Evolutionary conservation across 352 stramenopile genomes (phyloP), one percentile per base, ranked within the genome.

Genomic region (Globisporangium irregulare): DNA sequence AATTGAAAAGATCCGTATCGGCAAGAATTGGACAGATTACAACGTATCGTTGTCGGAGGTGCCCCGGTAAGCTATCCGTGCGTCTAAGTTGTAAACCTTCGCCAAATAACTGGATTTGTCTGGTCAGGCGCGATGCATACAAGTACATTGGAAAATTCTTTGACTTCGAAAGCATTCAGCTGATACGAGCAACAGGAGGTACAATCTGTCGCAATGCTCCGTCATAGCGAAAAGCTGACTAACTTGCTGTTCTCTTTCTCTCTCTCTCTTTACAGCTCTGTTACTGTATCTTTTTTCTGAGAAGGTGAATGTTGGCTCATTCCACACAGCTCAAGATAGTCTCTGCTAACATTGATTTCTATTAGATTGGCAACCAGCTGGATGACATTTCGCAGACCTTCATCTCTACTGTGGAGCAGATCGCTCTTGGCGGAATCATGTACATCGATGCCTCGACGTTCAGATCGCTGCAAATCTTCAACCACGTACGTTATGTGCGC

Each of bases 391-490:
- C 82, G 29, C 72, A 73, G 6, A 69, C 90, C 9, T 90, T 78
- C 50, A 74, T 96, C 15, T 79, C 79, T 48, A 73, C 68, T 4
- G 82, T 94, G 32, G 78, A 93, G 59, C 79, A 82, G 72, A 78
- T 93, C 32, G 70, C 81, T 5, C 74, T 96, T 3, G 79, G 92
- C 27, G 87, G 84, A 1, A 84, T 94, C 54, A 94, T 95, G 87
- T 84, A 84, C 64, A 86, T 95, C 38, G 86, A 96, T 63, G 78
- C 79, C 38, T 79, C 71, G 12, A 87, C 81, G 1, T 78, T 95
- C 3, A 76, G 85, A 62, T 89, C 89, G 1, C 76, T 96, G 51
- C 89, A 96, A 54, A 91, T 96, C 63, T 95, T 96, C 58, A 90
- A 82, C 43, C 71, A 84, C 59, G 89, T 95, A 81, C 8, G 71